phyloP scores from a whole-genome alignment of 306 rosid species.

The Pueraria montana region DNA sequence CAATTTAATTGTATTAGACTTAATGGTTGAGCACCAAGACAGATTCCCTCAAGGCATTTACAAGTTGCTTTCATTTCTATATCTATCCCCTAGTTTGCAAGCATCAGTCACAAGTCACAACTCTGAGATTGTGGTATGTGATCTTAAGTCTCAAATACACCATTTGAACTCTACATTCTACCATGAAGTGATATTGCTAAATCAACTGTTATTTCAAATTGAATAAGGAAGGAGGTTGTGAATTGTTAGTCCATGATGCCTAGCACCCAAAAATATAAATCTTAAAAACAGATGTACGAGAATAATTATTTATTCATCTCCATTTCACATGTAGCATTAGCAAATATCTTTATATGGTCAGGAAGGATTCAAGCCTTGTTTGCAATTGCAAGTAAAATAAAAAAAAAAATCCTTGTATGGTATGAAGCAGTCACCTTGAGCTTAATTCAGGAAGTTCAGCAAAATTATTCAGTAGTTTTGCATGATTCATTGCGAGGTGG shows the following conservation, averaged over 20 bases:
- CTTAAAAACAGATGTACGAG: too few species aligned
- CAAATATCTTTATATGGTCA: background rate
- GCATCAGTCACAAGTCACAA: background rate
- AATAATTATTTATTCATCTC: background rate
- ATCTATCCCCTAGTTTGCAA: background rate
- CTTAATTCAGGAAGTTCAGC: too few species aligned
- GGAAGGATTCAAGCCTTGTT: too few species aligned
- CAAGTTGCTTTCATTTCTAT: background rate
- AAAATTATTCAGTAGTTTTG: too few species aligned
- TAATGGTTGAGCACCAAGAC: background rate
- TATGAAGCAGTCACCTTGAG: too few species aligned
- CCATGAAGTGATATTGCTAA: background rate
- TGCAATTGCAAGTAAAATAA: too few species aligned
- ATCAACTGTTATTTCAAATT: conserved; percentile 11
- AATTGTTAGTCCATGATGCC: too few species aligned
- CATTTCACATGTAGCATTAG: background rate
- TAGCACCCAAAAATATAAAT: too few species aligned
- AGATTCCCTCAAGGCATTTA: background rate
- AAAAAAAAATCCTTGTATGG: too few species aligned
- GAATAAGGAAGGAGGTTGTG: background rate
- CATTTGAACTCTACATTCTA: background rate
- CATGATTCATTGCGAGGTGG: too few species aligned
- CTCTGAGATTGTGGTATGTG: background rate
- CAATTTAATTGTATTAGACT: background rate
- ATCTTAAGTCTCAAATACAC: background rate